Conservation (phyloP, 192 early-diverging fungal species). For the Linnemannia exigua region DNA sequence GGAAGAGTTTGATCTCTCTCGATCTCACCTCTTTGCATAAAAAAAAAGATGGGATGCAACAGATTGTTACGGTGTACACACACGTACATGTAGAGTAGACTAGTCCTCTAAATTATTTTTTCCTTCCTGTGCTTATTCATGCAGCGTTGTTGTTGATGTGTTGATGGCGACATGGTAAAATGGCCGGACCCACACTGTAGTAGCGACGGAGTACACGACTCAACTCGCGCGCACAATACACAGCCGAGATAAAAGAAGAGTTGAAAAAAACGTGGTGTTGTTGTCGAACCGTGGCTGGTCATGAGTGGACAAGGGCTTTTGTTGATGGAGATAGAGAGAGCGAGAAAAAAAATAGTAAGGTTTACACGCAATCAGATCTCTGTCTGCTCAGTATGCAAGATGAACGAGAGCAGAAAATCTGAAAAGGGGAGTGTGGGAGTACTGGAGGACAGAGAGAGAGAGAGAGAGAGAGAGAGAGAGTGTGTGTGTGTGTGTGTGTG, state of each 20-base stretch:
- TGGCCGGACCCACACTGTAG: not conserved
- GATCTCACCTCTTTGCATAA: conserved; percentile 24
- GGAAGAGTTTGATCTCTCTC: conserved; percentile 17
- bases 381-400: too few species aligned
- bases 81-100: not conserved
- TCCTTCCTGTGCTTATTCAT: too few species aligned
- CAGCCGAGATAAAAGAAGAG: not conserved
- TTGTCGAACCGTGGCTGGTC: not conserved
- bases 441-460: too few species aligned
- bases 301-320: not conserved
- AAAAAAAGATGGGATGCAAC: not conserved
- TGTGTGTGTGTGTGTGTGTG: not conserved
- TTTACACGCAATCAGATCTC: too few species aligned
- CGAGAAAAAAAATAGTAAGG: not conserved
- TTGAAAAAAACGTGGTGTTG: not conserved
- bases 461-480: not conserved
- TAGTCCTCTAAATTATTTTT: too few species aligned
- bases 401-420: too few species aligned
- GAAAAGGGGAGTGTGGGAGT: too few species aligned
- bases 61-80: not conserved
- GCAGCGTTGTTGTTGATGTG: too few species aligned
- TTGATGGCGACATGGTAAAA: not conserved
- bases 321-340: not conserved
- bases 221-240: not conserved
- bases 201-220: not conserved